Evolutionary conservation across 768 basidiomycete species (phyloP), one percentile per base, ranked within the genome.

Genomic region (Podaxis pistillaris): DNA sequence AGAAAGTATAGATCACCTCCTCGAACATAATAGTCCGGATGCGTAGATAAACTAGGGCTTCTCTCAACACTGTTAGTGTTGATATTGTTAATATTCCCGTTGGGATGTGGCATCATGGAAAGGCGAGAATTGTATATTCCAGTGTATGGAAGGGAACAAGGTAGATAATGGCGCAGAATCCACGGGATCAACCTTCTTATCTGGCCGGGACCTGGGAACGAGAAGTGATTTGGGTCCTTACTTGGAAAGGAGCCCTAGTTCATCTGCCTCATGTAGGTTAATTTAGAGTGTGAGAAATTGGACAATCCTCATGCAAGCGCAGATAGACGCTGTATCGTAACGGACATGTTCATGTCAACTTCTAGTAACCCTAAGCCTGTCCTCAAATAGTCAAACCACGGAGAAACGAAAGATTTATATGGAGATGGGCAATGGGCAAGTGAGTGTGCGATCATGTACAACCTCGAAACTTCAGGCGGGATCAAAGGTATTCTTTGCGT

Each of bases 211-310:
- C 15, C 53, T 47, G 56, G 56, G 56, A 58, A 11, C 46, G n/a
- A 46, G 17, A 38, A 37, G 36, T 28, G 37, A n/a, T 12, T 17
- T 17, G 17, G 19, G 8, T 17, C 56, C 41, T 30, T 36, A 30
- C 24, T 19, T 7, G 38, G 56, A 47, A 17, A 33, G n/a, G 15
- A 4, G 9, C 26, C 41, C 55, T 26, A 41, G 41, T 44, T 40
- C 56, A 56, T 56, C 56, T 30, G 26, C 56, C 56, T 56, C 56
- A 56, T 56, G 56, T 56, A 30, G 4, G 38, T 56, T 44, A 56
- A 44, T 56, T 24, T 41, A n/a, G 30, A 9, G 33, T 33, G 30
- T 33, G 33, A 33, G 33, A 9, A 33, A 33, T 8, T 9, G 33
- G 33, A 33, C 30, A 33, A 33, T 8, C 30, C 30, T 9, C 33